Evolutionary conservation across 176 grass and related monocot genomes (phyloP), one percentile per base, ranked within the genome.

Genomic region (Bolboschoenus planiculmis): DNA sequence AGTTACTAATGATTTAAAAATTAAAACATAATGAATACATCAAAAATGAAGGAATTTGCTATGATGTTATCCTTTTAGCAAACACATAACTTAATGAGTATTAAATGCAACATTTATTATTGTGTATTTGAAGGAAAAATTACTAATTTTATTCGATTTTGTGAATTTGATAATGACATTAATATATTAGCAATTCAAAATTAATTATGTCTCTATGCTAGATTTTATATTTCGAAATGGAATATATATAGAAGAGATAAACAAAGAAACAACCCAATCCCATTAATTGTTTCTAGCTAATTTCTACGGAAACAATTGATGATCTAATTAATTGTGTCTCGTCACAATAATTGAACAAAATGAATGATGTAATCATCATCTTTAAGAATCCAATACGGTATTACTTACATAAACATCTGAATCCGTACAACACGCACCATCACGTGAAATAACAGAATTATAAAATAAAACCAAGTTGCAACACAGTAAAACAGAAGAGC

Each of bases 321-420:
- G 39, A 23, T 73, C 39, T 37, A 46, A 46, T 73, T 21, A 79
- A 46, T 73, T 21, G 58, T 56, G 18, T 35, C 21, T 54, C n/a
- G 16, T 62, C 37, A 76, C 35, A 84, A 46, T 76, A 79, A 39
- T 50, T 50, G n/a, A 64, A 34, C 54, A 18, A 42, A 11, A 33
- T 47, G 10, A 85, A 78, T 78, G 66, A 85, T 65, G 23, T 34
- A 67, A 80, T 78, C 7, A 85, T 85, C 54, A 78, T 34, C 20
- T 37, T 78, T 78, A 39, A 55, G 74, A 85, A 47, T 64, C 73
- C 16, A 79, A 85, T 79, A 68, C 31, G 16, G n/a, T 35, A 78
- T 68, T 54, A 51, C 13, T 20, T 65, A 78, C 13, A 56, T 63
- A 66, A 68, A 64, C 24, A 42, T 33, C 42, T 26, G 6, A 33